These are phyloP conservation scores for Prinsepia uniflora DNA, from an alignment of 306 rosid genomes.

Conservation along the genomic window DNA sequence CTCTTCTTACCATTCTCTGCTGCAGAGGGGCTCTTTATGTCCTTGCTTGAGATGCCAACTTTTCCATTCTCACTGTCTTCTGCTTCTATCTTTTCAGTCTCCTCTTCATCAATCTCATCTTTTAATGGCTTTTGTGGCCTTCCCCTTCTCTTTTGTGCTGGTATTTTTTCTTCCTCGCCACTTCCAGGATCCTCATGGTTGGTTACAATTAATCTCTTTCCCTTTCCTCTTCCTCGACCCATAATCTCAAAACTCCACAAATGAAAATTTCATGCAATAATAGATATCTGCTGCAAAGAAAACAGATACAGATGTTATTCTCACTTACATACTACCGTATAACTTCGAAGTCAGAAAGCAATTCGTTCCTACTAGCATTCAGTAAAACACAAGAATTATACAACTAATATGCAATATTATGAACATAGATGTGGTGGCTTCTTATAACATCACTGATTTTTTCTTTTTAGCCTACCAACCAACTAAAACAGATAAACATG, in stretches of 20 bases:
- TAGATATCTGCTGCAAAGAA: constrained; percentile 36
- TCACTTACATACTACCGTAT: neutral
- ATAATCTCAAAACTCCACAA: constrained; percentile 38
- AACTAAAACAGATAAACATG: neutral
- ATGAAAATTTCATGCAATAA: constrained; percentile 43
- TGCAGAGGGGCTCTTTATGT: constrained; percentile 28
- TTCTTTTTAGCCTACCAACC: neutral
- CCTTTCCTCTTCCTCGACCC: constrained; percentile 59
- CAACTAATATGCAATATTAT: neutral
- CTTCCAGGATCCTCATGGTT: constrained; percentile 49
- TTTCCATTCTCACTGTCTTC: constrained; percentile 37
- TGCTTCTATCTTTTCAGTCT: constrained; percentile 36
- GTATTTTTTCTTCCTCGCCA: constrained; percentile 52
- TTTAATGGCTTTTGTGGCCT: constrained; percentile 49
- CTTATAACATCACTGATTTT: neutral
- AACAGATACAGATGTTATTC: constrained; percentile 9
- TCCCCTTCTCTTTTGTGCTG: constrained; percentile 50
- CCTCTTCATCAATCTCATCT: constrained; percentile 48
- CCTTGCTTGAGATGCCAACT: constrained; percentile 28
- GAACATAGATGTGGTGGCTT: neutral
- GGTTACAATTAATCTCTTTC: constrained; percentile 38
- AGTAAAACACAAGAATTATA: neutral
- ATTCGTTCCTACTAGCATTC: neutral
- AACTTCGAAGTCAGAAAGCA: neutral
- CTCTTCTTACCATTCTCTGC: constrained; percentile 50